Percentiles rank a stretch among this genome's conserved stretches.
Evolutionary conservation across 768 basidiomycete species (phyloP).

Genomic region (Mycena floridula): DNA sequence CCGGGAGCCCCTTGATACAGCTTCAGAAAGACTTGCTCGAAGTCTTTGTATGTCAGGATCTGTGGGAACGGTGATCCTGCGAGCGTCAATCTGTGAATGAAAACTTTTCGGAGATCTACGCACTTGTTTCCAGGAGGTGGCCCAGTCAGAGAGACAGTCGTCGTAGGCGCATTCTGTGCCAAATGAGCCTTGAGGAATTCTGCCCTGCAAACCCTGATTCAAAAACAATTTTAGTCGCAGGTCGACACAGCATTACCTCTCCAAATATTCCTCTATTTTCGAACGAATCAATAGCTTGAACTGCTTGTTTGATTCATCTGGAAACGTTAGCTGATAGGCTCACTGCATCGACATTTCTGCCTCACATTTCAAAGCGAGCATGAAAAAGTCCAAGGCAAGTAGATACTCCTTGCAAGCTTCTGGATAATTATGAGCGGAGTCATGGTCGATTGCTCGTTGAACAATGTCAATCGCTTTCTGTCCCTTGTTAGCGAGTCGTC

Average conservation of each 20-base stretch:
- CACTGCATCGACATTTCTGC: constrained; percentile 2
- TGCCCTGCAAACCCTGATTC: no score
- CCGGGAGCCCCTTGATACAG: no score
- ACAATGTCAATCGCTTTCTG: constrained; percentile 94
- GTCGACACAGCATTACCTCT: no score
- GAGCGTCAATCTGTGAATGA: no score
- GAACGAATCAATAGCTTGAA: constrained; percentile 78
- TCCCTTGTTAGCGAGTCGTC: no score
- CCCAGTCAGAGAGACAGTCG: constrained; percentile 31
- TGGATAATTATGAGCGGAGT: constrained; percentile 86
- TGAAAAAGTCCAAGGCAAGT: constrained; percentile 96
- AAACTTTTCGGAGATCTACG: no score
- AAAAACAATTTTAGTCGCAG: no score
- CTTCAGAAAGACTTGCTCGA: constrained; percentile 77
- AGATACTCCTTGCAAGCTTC: constrained; percentile 94
- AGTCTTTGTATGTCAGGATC: constrained; percentile 97
- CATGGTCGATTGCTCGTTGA: constrained; percentile 88
- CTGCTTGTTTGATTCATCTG: constrained; percentile 93
- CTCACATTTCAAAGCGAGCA: constrained; percentile 92
- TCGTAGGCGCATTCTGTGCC: constrained; percentile 53
- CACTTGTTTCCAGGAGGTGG: constrained; percentile 23
- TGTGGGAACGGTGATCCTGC: constrained; percentile 18
- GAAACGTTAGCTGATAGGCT: not conserved
- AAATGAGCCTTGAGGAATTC: constrained; percentile 90
- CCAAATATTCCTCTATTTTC: constrained; percentile 89